Percentiles rank a stretch among this genome's conserved stretches.
phyloP scores from a whole-genome alignment of 768 basidiomycete species.

The Tricholoma hemisulphureum region DNA sequence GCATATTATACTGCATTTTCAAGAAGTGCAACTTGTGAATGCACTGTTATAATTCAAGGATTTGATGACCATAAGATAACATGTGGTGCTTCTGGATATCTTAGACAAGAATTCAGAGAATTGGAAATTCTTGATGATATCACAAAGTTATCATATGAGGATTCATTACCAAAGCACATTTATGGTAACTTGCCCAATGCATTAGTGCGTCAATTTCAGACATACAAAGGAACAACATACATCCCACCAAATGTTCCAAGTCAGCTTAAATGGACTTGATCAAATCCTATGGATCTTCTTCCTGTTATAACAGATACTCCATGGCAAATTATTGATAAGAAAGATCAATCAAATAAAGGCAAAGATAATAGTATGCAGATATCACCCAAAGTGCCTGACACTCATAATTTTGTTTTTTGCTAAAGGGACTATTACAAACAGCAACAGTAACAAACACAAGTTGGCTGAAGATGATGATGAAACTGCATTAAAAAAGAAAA shows the following conservation, averaged over 20 bases:
- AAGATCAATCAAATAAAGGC: background rate
- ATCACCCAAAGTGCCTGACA: background rate
- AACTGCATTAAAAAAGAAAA: background rate
- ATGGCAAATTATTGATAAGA: slow-evolving; percentile 3
- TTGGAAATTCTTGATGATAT: slow-evolving; percentile 18
- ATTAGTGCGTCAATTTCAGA: background rate
- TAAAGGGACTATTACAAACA: background rate
- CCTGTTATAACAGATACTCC: background rate
- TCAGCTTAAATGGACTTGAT: background rate
- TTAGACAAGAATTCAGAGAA: too few species aligned
- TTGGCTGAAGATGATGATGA: background rate
- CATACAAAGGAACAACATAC: slow-evolving; percentile 1
- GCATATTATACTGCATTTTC: slow-evolving; percentile 32
- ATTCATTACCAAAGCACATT: background rate
- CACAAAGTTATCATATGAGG: slow-evolving; percentile 1
- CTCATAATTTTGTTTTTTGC: background rate
- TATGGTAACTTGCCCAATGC: background rate
- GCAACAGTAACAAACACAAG: background rate
- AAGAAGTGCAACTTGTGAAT: slow-evolving; percentile 17
- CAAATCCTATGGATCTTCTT: slow-evolving; percentile 1
- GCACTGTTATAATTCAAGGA: slow-evolving; percentile 14
- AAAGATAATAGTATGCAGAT: background rate
- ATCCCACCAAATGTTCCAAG: slow-evolving; percentile 2
- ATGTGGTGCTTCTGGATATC: too few species aligned
- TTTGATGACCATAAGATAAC: too few species aligned